A percentile compares a stretch with the other conserved stretches of the same genome.
phyloP scores from a whole-genome alignment of 352 stramenopile species.

The Globisporangium spiculum region DNA sequence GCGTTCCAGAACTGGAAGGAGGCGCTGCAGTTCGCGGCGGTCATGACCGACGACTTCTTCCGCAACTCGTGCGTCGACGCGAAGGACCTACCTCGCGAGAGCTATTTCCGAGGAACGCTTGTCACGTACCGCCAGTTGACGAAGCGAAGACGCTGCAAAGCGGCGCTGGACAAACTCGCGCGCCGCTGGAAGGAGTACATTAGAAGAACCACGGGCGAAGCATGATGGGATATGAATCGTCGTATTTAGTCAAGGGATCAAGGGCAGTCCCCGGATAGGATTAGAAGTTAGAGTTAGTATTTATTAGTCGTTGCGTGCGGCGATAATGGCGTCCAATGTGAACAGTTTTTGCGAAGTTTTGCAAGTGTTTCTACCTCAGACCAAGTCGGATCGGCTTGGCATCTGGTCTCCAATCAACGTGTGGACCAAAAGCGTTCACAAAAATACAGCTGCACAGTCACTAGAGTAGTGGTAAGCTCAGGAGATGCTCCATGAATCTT shows the following conservation, averaged over 20 bases:
- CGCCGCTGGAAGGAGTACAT: conserved; percentile 17
- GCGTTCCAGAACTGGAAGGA: conserved; percentile 31
- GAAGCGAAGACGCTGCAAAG: conserved; percentile 34
- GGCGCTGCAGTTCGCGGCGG: conserved; percentile 37
- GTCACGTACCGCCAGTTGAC: conserved; percentile 33
- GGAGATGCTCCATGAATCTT: too few relatives aligned
- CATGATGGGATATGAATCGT: not conserved
- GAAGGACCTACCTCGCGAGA: conserved; percentile 36
- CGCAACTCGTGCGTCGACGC: conserved; percentile 27
- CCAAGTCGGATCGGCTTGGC: too few relatives aligned
- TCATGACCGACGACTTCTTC: conserved; percentile 42
- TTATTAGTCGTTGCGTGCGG: not conserved
- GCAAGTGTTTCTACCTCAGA: not conserved
- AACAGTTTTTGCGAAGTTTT: not conserved
- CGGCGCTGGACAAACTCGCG: conserved; percentile 27
- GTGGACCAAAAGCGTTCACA: too few relatives aligned
- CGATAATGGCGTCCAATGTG: not conserved
- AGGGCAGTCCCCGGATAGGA: not conserved
- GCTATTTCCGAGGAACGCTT: conserved; percentile 49
- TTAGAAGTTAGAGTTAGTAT: not conserved
- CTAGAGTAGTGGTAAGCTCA: too few relatives aligned
- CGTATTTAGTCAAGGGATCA: not conserved
- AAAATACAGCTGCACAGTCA: too few relatives aligned
- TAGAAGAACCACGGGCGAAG: not conserved
- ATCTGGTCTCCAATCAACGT: too few relatives aligned